Percentiles rank a stretch among this genome's conserved stretches.
These are phyloP conservation scores for Suhomyces panamericanus DNA, from an alignment of 1,139 yeast genomes.

Conservation along the genomic window DNA sequence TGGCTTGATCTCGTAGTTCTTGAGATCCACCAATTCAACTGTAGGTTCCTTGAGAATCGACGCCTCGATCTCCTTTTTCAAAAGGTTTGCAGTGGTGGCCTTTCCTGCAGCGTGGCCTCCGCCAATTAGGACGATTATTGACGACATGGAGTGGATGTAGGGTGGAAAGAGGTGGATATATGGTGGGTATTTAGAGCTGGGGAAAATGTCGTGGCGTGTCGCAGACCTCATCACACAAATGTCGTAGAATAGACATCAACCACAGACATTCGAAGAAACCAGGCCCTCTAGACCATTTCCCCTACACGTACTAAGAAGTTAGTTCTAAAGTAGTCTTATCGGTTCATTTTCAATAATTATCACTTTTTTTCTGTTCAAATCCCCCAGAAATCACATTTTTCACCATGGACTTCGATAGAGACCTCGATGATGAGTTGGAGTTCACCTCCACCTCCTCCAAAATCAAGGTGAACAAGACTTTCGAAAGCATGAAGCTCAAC, in stretches of 20 bases:
- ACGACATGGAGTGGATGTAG: slow-evolving; percentile 4
- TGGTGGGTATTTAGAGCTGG: not conserved
- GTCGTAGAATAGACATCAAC: not conserved
- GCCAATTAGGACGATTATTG: slow-evolving; percentile 57
- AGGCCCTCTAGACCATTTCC: no score
- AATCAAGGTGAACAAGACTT: slow-evolving; percentile 62
- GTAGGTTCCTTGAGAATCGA: slow-evolving; percentile 18
- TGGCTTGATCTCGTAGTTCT: slow-evolving; percentile 22
- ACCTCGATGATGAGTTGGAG: slow-evolving; percentile 55
- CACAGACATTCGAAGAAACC: no score
- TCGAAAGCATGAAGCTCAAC: slow-evolving; percentile 78
- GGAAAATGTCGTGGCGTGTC: not conserved
- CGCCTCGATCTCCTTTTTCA: slow-evolving; percentile 29
- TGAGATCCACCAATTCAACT: slow-evolving; percentile 33
- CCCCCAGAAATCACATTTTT: not conserved
- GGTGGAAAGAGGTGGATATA: not conserved
- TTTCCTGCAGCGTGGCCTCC: slow-evolving; percentile 81
- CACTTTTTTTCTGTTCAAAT: not conserved
- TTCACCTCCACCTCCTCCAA: slow-evolving; percentile 57
- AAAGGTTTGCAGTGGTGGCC: slow-evolving; percentile 35
- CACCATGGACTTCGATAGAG: slow-evolving; percentile 49
- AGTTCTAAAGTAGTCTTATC: no score
- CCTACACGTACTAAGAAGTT: no score
- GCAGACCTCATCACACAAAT: slow-evolving; percentile 2
- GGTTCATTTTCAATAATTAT: no score